A percentile compares a stretch with the other conserved stretches of the same genome.
Conservation (phyloP, 1,139 yeast species). For the Geotrichum cucujoidarum region DNA sequence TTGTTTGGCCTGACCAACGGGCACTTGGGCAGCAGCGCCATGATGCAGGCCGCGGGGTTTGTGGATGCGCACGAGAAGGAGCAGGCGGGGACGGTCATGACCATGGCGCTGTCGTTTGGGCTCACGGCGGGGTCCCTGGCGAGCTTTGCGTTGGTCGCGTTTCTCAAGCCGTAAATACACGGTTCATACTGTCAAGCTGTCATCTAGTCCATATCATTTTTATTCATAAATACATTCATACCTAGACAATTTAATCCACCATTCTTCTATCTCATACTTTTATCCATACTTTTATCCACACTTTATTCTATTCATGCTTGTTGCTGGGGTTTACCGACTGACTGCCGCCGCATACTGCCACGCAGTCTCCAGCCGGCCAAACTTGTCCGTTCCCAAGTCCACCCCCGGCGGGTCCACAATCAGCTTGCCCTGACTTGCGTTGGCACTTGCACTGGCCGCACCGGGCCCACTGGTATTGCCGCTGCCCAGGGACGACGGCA, state of each 20-base stretch:
- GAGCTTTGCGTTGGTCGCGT: slow-evolving; percentile 58
- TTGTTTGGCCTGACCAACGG: slow-evolving; percentile 85
- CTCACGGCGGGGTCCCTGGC: slow-evolving; percentile 70
- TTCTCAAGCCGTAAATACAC: slow-evolving; percentile 12
- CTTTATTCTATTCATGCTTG: not conserved
- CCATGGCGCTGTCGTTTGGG: slow-evolving; percentile 69
- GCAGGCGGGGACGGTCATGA: slow-evolving; percentile 92
- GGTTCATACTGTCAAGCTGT: not conserved
- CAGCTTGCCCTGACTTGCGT: not conserved
- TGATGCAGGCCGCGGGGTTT: slow-evolving; percentile 56
- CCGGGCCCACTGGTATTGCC: too few relatives aligned
- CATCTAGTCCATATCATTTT: too few relatives aligned
- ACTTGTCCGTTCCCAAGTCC: slow-evolving; percentile 9
- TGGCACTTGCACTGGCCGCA: too few relatives aligned
- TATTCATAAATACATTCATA: too few relatives aligned
- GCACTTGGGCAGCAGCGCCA: slow-evolving; percentile 71
- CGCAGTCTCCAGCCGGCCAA: slow-evolving; percentile 22
- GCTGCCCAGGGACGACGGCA: too few relatives aligned
- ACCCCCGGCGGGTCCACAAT: slow-evolving; percentile 5
- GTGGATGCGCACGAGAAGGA: slow-evolving; percentile 64
- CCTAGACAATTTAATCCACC: too few relatives aligned
- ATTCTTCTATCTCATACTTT: too few relatives aligned
- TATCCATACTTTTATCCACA: not conserved
- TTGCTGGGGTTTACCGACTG: too few relatives aligned
- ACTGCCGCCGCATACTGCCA: too few relatives aligned